Base-by-base conservation (phyloP, 2,329 filamentous ascomycete genomes). In the Ascosphaera aggregata region DNA sequence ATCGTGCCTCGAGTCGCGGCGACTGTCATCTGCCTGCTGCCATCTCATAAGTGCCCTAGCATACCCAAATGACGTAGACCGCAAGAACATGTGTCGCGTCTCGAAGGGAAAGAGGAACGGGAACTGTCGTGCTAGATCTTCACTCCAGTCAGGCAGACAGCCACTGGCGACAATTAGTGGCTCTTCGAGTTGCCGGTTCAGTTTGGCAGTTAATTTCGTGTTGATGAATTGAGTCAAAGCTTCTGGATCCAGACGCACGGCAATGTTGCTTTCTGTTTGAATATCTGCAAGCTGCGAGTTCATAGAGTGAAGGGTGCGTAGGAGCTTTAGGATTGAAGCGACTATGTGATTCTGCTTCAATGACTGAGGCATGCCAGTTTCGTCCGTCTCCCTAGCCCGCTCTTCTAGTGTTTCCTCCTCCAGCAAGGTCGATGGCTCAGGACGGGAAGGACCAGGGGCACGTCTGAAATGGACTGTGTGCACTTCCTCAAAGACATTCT, bases 91-190 rank as follows among this genome's bases (percentile, higher is more conserved):
- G 57, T 98, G 86, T 9, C 89, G 75, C 1, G 89, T 95, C 63
- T 98, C 89, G 50, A 98, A 98, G 2, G 89, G 89, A 55, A 98
- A 98, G 9, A 98, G 63, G 66, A 98, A 98, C 1, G 89, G 86
- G 53, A 94, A 98, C 1, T 91, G 65, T 24, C 89, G 76, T 8
- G 89, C 84, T 39, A 98, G 62, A 52, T 98, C 89, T 57, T 95
- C 86, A 43, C 82, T 91, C 89, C 89, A 98, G 51, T 71, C 82
- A 3, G 89, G 89, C 30, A 98, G 65, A 54, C 89, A 98, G 51
- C 86, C 92, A 60, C 89, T 95, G 3, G 89, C 89, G 38, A 98
- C 89, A 46, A 98, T 91, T 45, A 98, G 62, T 8, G 89, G 89
- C 58, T 98, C 91, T 53, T 98, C 89, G 9, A 98, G 64, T 55